A percentile compares a stretch with the other conserved stretches of the same genome.
Evolutionary conservation across 148 eudicot genomes (phyloP).

Genomic region (Silene conica): DNA sequence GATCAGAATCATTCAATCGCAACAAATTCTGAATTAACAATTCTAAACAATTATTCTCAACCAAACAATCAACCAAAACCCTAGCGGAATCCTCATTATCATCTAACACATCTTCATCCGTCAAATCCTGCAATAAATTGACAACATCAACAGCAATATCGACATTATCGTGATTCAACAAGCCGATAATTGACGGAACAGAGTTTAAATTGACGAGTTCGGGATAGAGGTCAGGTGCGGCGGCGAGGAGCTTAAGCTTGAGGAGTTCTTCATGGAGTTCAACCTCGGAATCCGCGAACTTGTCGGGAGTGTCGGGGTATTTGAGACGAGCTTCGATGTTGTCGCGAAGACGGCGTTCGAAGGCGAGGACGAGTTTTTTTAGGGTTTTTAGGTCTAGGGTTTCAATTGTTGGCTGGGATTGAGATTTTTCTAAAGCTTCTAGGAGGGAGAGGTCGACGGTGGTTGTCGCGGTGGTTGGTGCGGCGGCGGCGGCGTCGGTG

Average conservation of each 20-base stretch:
- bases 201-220: slow-evolving; percentile 60
- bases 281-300: slow-evolving; percentile 90
- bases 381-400: slow-evolving; percentile 81
- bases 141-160: slow-evolving; percentile 83
- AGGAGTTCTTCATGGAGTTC: slow-evolving; percentile 87
- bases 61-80: slow-evolving; percentile 61
- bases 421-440: slow-evolving; percentile 77
- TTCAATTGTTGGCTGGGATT: slow-evolving; percentile 55
- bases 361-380: slow-evolving; percentile 69
- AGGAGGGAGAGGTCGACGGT: slow-evolving; percentile 76
- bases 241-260: slow-evolving; percentile 79
- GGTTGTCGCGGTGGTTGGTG: not conserved
- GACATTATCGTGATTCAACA: slow-evolving; percentile 69
- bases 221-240: slow-evolving; percentile 78
- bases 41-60: slow-evolving; percentile 82
- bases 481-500: slow-evolving; percentile 21
- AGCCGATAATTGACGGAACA: slow-evolving; percentile 54
- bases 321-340: slow-evolving; percentile 92
- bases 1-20: slow-evolving; percentile 57
- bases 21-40: slow-evolving; percentile 67
- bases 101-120: slow-evolving; percentile 79
- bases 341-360: slow-evolving; percentile 91
- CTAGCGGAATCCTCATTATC: slow-evolving; percentile 81
- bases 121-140: slow-evolving; percentile 61
- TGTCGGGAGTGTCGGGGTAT: slow-evolving; percentile 77